These are phyloP conservation scores for Rhizopogon roseolus DNA, from an alignment of 768 basidiomycete genomes.

Conservation along the genomic window DNA sequence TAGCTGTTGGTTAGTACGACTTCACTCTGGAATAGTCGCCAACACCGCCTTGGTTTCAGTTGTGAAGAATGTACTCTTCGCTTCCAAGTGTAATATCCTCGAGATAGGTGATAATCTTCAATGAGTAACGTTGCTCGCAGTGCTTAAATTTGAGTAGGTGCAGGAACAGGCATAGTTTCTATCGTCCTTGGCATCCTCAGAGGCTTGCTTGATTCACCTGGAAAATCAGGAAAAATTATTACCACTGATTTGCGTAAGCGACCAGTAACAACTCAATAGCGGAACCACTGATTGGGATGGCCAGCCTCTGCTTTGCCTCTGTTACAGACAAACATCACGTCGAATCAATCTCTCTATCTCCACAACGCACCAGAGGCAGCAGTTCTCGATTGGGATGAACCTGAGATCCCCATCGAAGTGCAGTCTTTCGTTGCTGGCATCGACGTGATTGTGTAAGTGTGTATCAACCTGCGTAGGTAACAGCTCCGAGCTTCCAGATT, in stretches of 20 bases:
- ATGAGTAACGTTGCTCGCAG: not conserved
- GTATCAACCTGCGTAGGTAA: not conserved
- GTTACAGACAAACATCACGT: slow-evolving; percentile 63
- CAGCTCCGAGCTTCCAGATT: not conserved
- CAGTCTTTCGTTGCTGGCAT: slow-evolving; percentile 32
- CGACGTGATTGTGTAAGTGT: slow-evolving; percentile 66
- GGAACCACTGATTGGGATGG: not conserved
- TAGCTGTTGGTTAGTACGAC: slow-evolving; percentile 65
- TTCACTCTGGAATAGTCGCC: slow-evolving; percentile 15
- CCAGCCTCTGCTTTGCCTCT: slow-evolving; percentile 79
- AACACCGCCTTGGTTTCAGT: slow-evolving; percentile 6
- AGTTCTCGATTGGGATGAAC: slow-evolving; percentile 76
- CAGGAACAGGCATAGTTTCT: slow-evolving; percentile 82
- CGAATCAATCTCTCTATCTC: slow-evolving; percentile 33
- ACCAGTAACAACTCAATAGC: not conserved
- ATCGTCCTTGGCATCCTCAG: slow-evolving; percentile 58
- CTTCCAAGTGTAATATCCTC: slow-evolving; percentile 38
- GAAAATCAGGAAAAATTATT: slow-evolving; percentile 33
- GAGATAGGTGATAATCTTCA: slow-evolving; percentile 58
- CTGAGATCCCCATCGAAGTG: slow-evolving; percentile 44
- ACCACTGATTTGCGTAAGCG: slow-evolving; percentile 72
- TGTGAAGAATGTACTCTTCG: slow-evolving; percentile 36
- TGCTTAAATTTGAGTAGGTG: slow-evolving; percentile 41
- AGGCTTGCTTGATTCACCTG: slow-evolving; percentile 23
- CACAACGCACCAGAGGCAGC: slow-evolving; percentile 24